phyloP scores from a whole-genome alignment of 306 rosid genomes.

The Acacia confusa region DNA sequence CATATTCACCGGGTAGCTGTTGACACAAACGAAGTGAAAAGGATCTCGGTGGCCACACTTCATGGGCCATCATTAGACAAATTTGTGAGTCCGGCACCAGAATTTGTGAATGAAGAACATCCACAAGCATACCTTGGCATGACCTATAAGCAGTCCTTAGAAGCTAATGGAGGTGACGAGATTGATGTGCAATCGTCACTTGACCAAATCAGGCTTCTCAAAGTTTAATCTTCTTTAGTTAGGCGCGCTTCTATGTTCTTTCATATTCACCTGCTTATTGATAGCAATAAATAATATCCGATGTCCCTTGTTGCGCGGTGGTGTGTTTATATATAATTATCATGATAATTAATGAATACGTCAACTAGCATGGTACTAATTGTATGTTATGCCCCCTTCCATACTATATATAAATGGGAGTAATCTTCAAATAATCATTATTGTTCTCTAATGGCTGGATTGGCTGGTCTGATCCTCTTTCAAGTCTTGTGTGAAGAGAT shows the following conservation, averaged over 20 bases:
- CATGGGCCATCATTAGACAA: constrained; percentile 58
- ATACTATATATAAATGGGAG: not conserved
- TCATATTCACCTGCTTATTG: not conserved
- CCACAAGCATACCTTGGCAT: constrained; percentile 40
- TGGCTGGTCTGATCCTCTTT: not conserved
- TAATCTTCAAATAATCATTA: no score
- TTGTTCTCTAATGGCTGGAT: no score
- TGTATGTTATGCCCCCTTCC: not conserved
- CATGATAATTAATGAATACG: not conserved
- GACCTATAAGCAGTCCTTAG: constrained; percentile 53
- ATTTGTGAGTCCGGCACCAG: constrained; percentile 38
- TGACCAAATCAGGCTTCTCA: not conserved
- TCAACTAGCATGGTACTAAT: not conserved
- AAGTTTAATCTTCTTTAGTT: not conserved
- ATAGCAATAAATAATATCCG: not conserved
- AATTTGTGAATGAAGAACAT: constrained; percentile 47
- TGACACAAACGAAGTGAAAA: constrained; percentile 45
- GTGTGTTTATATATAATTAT: not conserved
- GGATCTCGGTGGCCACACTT: constrained; percentile 51
- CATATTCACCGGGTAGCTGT: constrained; percentile 62
- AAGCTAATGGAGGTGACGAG: constrained; percentile 37
- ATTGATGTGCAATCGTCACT: constrained; percentile 39
- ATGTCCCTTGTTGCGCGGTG: not conserved
- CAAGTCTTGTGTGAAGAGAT: not conserved
- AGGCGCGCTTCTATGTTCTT: not conserved